These are phyloP conservation scores for Penicillium antarcticum DNA, from an alignment of 495 filamentous ascomycete genomes.

Conservation along the genomic window DNA sequence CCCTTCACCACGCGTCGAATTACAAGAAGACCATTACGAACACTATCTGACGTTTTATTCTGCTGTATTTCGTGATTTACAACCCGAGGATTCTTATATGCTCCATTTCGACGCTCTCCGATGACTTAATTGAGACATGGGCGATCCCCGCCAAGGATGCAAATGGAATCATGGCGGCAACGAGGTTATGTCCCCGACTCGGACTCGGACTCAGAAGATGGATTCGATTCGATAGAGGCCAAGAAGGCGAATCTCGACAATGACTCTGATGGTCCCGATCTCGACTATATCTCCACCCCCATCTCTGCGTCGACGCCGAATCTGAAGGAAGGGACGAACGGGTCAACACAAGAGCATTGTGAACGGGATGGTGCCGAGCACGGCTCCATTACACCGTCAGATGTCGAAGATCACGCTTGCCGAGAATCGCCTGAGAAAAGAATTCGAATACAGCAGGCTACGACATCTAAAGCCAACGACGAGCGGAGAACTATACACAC, in stretches of 20 bases:
- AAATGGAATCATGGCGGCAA: slow-evolving; percentile 62
- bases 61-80: neutral
- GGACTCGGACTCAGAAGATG: slow-evolving; percentile 61
- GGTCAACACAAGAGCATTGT: neutral
- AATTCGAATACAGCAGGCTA: neutral
- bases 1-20: slow-evolving; percentile 34
- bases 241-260: slow-evolving; percentile 11
- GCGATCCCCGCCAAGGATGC: slow-evolving; percentile 34
- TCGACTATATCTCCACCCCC: slow-evolving; percentile 19
- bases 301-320: slow-evolving; percentile 4
- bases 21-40: neutral
- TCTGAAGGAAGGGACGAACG: neutral
- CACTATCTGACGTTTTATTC: neutral
- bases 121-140: slow-evolving; percentile 42
- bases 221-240: slow-evolving; percentile 36
- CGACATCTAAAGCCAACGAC: neutral
- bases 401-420: neutral
- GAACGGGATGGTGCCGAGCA: neutral
- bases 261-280: slow-evolving; percentile 1
- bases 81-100: neutral
- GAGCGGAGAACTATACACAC: neutral
- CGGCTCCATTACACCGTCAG: slow-evolving; percentile 2
- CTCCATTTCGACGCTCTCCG: neutral
- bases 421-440: neutral
- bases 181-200: slow-evolving; percentile 62